phyloP scores from a whole-genome alignment of 805 yeast species.

The Teunomyces cretensis region DNA sequence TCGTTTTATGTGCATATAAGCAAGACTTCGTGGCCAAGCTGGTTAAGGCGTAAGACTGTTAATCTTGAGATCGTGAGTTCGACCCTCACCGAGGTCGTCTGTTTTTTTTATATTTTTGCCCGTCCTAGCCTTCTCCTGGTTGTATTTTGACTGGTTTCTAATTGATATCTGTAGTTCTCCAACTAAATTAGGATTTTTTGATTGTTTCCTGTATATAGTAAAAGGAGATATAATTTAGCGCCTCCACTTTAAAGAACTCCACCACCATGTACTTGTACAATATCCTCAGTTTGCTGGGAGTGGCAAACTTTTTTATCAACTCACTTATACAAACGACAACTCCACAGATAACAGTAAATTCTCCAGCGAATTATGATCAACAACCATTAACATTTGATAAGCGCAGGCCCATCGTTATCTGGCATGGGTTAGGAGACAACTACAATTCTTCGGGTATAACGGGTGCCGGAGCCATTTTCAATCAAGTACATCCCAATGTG shows the following conservation, averaged over 20 bases:
- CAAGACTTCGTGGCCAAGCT: constrained; percentile 17
- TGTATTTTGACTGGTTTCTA: too few species aligned
- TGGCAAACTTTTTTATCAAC: not conserved
- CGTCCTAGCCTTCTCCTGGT: too few species aligned
- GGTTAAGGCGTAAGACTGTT: constrained; percentile 19
- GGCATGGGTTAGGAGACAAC: constrained; percentile 86
- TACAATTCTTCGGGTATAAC: constrained; percentile 62
- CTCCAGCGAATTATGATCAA: too few species aligned
- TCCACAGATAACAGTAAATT: not conserved
- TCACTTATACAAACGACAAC: not conserved
- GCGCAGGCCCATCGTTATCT: constrained; percentile 57
- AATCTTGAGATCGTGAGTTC: constrained; percentile 20
- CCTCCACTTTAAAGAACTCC: not conserved
- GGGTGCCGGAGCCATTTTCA: constrained; percentile 42
- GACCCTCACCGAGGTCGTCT: constrained; percentile 17
- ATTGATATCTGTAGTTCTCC: too few species aligned
- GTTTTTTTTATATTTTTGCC: not conserved
- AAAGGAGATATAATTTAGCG: not conserved
- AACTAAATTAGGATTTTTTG: too few species aligned
- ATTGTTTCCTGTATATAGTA: not conserved
- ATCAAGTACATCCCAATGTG: constrained; percentile 47
- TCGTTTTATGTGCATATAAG: not conserved
- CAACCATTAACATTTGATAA: not conserved
- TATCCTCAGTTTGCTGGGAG: not conserved
- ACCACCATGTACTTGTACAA: not conserved